These are phyloP conservation scores for Hanseniaspora thailandica DNA, from an alignment of 805 yeast genomes.

Conservation along the genomic window DNA sequence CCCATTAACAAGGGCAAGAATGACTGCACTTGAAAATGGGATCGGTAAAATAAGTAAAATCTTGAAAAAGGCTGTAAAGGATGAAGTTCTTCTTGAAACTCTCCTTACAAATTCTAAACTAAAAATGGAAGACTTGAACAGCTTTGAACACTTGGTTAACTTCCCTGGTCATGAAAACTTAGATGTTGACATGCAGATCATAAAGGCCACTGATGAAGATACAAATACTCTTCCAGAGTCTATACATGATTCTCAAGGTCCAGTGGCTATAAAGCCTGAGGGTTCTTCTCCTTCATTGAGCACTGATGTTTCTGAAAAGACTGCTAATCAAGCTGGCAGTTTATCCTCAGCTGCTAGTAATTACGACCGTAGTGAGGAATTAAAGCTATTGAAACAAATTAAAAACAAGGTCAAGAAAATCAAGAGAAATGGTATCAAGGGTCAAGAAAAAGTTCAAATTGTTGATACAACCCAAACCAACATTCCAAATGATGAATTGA, in stretches of 20 bases:
- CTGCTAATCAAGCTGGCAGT: neutral
- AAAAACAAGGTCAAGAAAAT: constrained; percentile 14
- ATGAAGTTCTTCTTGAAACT: constrained; percentile 28
- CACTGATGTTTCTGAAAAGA: neutral
- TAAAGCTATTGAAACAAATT: constrained; percentile 7
- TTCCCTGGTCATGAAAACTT: neutral
- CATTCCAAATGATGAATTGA: constrained; percentile 35
- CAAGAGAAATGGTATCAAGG: constrained; percentile 9
- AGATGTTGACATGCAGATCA: neutral
- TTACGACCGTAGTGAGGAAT: constrained; percentile 9
- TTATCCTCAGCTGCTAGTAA: neutral
- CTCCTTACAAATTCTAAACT: neutral
- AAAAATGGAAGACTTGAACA: constrained; percentile 4
- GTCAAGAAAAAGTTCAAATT: constrained; percentile 18
- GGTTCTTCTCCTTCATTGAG: neutral
- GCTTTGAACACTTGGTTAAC: neutral
- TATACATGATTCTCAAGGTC: neutral
- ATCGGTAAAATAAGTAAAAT: constrained; percentile 32
- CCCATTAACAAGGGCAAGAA: constrained; percentile 69
- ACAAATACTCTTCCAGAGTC: neutral
- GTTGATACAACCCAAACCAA: constrained; percentile 27
- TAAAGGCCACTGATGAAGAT: neutral
- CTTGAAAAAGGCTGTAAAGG: constrained; percentile 39
- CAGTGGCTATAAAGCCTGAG: neutral
- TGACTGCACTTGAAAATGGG: constrained; percentile 56